These are phyloP conservation scores for Hirschioporus abietinus DNA, from an alignment of 768 basidiomycete genomes.

Conservation along the genomic window DNA sequence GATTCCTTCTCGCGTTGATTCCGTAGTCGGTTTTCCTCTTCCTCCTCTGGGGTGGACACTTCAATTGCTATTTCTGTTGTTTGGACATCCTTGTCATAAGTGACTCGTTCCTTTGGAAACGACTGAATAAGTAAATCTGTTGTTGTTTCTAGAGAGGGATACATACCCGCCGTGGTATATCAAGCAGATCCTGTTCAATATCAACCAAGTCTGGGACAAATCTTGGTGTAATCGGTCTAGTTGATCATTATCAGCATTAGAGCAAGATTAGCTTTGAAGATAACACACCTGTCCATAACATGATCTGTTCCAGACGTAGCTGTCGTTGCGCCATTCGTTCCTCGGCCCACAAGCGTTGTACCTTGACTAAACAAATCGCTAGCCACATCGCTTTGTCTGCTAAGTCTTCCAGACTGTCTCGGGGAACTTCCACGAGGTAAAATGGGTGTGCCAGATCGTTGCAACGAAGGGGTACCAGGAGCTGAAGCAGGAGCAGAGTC, in stretches of 20 bases:
- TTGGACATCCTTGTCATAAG: slow-evolving; percentile 83
- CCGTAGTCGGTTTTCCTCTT: slow-evolving; percentile 63
- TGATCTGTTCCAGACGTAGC: slow-evolving; percentile 50
- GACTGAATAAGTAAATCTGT: slow-evolving; percentile 4
- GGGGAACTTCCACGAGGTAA: not conserved
- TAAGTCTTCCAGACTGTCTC: slow-evolving; percentile 50
- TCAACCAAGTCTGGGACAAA: slow-evolving; percentile 79
- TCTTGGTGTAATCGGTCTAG: slow-evolving; percentile 58
- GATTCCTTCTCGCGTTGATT: slow-evolving; percentile 61
- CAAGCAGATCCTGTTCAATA: slow-evolving; percentile 85
- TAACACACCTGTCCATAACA: slow-evolving; percentile 60
- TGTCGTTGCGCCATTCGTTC: slow-evolving; percentile 2
- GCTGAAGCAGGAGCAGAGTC: not conserved
- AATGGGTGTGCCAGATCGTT: not conserved
- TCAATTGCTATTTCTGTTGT: slow-evolving; percentile 64
- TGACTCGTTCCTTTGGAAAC: slow-evolving; percentile 60
- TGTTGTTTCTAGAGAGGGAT: not conserved
- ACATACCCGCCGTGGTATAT: slow-evolving; percentile 77
- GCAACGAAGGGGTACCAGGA: not conserved
- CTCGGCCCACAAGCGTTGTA: slow-evolving; percentile 34
- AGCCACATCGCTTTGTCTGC: slow-evolving; percentile 64
- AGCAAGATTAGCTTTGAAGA: slow-evolving; percentile 6
- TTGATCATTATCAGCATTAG: not conserved
- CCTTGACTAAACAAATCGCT: slow-evolving; percentile 43
- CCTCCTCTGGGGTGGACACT: slow-evolving; percentile 48